A percentile compares a stretch with the other conserved stretches of the same genome.
phyloP scores from a whole-genome alignment of 2,329 filamentous ascomycete genomes.

The Penicillium verrucosum region DNA sequence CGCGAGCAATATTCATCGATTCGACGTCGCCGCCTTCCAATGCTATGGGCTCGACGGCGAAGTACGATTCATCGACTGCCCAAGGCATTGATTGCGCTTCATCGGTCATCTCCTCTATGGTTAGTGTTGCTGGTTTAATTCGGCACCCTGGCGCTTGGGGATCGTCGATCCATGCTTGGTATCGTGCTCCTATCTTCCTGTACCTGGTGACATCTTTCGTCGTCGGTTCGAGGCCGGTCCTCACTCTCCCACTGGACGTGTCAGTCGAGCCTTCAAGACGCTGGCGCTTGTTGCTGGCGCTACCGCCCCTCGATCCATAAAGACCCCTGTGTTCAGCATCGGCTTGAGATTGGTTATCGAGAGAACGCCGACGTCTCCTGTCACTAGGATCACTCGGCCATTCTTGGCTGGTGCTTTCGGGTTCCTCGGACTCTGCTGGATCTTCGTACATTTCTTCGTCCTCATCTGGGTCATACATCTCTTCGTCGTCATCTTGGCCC shows the following conservation, averaged over 20 bases:
- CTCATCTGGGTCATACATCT: not conserved
- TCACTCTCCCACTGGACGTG: not conserved
- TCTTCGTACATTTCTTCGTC: not conserved
- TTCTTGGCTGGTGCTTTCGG: not conserved
- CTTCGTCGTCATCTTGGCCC: not conserved
- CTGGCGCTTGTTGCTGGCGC: not conserved
- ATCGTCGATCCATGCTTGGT: constrained; percentile 3
- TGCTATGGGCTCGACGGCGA: not conserved
- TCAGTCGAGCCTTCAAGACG: not conserved
- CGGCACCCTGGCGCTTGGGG: not conserved
- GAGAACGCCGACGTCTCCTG: not conserved
- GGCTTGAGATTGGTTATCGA: not conserved
- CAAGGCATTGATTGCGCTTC: not conserved
- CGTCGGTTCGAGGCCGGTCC: not conserved
- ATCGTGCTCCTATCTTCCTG: not conserved
- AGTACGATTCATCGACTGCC: not conserved
- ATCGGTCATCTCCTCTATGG: not conserved
- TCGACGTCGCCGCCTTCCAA: not conserved
- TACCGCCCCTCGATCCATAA: not conserved
- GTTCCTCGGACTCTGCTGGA: not conserved
- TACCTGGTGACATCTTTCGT: not conserved
- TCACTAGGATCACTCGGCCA: not conserved
- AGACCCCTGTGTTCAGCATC: not conserved
- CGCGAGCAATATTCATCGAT: not conserved
- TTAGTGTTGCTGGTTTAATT: not conserved